Percentiles rank a stretch among this genome's conserved stretches.
phyloP scores from a whole-genome alignment of 192 early-diverging fungal genomes.

The Chytriomyces sp. region DNA sequence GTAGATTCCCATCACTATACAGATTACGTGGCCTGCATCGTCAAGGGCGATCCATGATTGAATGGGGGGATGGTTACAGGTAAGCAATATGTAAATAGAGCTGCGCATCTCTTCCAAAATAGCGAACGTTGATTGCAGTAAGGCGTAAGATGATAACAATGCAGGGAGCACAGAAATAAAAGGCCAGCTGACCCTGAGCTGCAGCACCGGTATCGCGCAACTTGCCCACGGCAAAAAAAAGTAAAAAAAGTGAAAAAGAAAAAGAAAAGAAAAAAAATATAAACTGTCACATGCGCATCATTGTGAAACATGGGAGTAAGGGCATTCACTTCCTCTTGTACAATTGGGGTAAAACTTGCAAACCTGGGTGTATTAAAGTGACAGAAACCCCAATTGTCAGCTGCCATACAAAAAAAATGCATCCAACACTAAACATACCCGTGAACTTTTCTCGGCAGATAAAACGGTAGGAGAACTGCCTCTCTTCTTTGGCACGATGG shows the following conservation, averaged over 20 bases:
- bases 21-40: too few relatives aligned
- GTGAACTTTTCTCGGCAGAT: too few relatives aligned
- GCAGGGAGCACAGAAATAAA: background rate
- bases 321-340: background rate
- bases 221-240: background rate
- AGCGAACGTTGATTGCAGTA: too few relatives aligned
- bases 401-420: background rate
- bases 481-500: background rate
- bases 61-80: too few relatives aligned
- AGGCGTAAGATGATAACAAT: too few relatives aligned
- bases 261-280: background rate
- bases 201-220: background rate
- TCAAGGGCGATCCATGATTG: too few relatives aligned
- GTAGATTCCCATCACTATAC: too few relatives aligned
- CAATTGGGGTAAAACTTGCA: conserved; percentile 10
- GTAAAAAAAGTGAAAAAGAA: background rate
- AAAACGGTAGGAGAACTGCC: too few relatives aligned
- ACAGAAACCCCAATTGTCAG: background rate
- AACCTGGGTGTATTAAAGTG: background rate
- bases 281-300: background rate
- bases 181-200: background rate
- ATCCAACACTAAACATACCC: conserved; percentile 5
- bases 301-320: background rate
- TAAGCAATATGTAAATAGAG: too few relatives aligned
- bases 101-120: too few relatives aligned